Evolutionary conservation across 78 protist genomes (phyloP).

Genomic region (Thecamonas trahens): DNA sequence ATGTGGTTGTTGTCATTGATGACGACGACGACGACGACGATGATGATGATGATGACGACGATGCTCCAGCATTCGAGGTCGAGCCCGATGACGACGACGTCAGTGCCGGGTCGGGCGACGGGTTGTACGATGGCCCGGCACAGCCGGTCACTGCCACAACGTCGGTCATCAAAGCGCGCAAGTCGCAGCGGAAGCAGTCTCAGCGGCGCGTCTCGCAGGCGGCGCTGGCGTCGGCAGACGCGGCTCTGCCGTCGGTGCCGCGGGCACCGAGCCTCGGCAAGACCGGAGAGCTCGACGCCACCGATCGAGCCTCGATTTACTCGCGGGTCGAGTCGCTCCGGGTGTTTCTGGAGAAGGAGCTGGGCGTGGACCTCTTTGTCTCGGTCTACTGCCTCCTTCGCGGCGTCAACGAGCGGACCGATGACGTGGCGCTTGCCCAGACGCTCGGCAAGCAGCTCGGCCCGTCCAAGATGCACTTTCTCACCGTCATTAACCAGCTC

Average conservation of each 20-base stretch:
- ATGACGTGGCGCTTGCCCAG: not conserved
- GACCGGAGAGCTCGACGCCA: no score
- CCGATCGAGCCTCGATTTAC: not conserved
- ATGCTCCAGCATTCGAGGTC: not conserved
- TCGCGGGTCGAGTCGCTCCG: not conserved
- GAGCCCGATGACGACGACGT: not conserved
- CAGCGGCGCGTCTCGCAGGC: not conserved
- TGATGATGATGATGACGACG: not conserved
- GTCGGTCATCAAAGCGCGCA: not conserved
- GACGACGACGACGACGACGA: not conserved
- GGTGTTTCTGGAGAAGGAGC: not conserved
- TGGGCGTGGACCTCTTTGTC: not conserved
- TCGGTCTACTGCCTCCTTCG: not conserved
- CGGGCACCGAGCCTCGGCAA: no score
- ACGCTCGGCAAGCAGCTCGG: not conserved
- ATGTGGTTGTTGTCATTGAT: not conserved
- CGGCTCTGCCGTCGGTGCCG: no score
- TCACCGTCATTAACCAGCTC: not conserved
- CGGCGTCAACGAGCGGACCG: not conserved
- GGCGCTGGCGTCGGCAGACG: not conserved
- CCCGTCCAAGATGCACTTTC: not conserved
- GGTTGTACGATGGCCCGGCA: not conserved
- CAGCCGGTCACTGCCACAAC: not conserved
- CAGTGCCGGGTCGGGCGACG: not conserved
- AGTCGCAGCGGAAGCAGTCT: not conserved